Evolutionary conservation across 2,329 filamentous ascomycete genomes (phyloP), one percentile per base, ranked within the genome.

Genomic region (Neofusicoccum kwambonambiense): DNA sequence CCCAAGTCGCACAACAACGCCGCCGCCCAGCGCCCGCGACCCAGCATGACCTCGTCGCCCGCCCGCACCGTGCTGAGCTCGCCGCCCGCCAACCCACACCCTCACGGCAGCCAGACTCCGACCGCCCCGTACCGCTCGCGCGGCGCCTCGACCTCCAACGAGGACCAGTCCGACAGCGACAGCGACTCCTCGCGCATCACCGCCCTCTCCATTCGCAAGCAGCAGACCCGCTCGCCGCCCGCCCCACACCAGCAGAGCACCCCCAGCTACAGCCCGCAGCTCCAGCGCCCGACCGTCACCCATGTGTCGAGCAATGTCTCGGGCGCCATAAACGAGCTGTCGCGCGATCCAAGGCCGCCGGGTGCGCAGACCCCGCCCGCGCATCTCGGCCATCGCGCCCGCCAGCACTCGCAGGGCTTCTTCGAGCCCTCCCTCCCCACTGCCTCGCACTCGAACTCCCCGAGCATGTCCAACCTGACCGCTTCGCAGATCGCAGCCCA

Each of bases 401-500:
- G 90, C 71, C 91, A 91, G 67, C 86, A 89, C 69, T 90, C 86
- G 8, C 90, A 91, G 74, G 91, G 91, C 71, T 86, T 89, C 72
- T 93, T 93, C 73, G 90, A 93, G 74, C 87, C 90, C 47, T 88
- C 85, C 22, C 80, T 93, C 54, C 89, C 90, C 22, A 88, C 87
- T 2, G 85, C 85, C 51, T 83, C 79, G 70, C 80, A 77, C 2
- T 86, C 85, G 68, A 87, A 84, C 22, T 73, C 78, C 85, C 62
- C 82, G 81, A 31, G 81, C 85, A 74, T 76, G 71, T 79, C 80
- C 67, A 78, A 78, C 39, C 71, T 87, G 76, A 77, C 78, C 78
- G 87, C 90, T n/a, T 92, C 90, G 76, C 89, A 92, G 75, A 92
- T 93, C 68, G 91, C 91, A 44, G 90, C 90, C 17, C 90, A 93